These are phyloP conservation scores for Garcia nutans DNA, from an alignment of 345 rosid genomes.

Conservation along the genomic window DNA sequence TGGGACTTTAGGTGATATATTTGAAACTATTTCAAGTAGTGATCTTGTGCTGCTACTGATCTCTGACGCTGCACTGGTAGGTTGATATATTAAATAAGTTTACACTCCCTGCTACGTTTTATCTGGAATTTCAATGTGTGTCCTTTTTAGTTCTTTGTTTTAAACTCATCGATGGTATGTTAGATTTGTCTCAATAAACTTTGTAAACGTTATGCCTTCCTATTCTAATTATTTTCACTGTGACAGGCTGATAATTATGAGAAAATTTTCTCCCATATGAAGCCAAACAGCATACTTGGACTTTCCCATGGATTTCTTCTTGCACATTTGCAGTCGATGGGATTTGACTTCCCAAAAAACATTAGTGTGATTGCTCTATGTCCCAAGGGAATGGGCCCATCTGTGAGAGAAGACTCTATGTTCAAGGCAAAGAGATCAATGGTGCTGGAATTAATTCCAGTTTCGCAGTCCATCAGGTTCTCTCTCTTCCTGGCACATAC, in stretches of 20 bases:
- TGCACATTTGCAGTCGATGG: conserved; percentile 73
- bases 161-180: too few relatives aligned
- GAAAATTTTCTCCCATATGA: conserved; percentile 78
- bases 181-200: too few relatives aligned
- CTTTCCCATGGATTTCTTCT: conserved; percentile 91
- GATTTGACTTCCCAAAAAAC: conserved; percentile 77
- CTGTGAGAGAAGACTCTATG: conserved; percentile 83
- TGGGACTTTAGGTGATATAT: conserved; percentile 87
- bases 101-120: neutral
- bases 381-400: conserved; percentile 91
- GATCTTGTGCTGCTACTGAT: conserved; percentile 85
- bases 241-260: conserved; percentile 77
- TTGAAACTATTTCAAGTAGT: conserved; percentile 83
- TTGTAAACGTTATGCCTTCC: too few relatives aligned
- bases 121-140: neutral
- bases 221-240: neutral
- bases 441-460: conserved; percentile 95
- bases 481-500: neutral
- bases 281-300: conserved; percentile 87
- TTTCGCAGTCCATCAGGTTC: conserved; percentile 85
- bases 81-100: neutral
- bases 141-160: too few relatives aligned
- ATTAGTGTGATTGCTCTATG: conserved; percentile 82
- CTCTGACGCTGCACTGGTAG: conserved; percentile 94
- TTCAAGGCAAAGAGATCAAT: conserved; percentile 84